Conservation (phyloP, 768 basidiomycete species). For the Lentinula raphanica region DNA sequence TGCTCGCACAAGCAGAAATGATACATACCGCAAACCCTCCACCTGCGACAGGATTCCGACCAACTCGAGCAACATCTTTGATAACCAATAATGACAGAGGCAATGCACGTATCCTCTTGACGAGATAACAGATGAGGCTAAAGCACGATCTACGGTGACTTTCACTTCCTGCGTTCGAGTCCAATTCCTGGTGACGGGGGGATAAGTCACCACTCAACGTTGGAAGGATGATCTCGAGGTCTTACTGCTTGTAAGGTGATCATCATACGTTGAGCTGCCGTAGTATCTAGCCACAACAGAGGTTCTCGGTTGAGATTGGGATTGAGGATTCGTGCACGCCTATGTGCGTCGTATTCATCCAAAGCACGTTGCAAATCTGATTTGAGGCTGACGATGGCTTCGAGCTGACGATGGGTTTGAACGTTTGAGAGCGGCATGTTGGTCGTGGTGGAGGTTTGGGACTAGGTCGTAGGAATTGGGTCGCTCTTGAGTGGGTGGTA, state of each 20-base stretch:
- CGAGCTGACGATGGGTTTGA: neutral
- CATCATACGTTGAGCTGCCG: neutral
- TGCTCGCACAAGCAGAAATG: neutral
- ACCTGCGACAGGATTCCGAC: neutral
- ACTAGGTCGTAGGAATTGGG: no score
- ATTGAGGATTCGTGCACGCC: neutral
- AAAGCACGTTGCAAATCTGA: neutral
- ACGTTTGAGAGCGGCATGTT: no score
- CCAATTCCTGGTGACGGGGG: neutral
- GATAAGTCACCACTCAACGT: neutral
- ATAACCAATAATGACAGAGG: neutral
- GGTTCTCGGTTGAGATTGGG: neutral
- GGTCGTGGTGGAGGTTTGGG: no score
- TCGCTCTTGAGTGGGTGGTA: no score
- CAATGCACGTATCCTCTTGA: neutral
- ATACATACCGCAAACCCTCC: slow-evolving; percentile 5
- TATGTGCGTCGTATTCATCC: neutral
- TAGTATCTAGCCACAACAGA: neutral
- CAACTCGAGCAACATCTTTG: neutral
- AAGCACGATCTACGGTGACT: neutral
- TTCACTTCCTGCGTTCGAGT: neutral
- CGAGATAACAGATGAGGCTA: neutral
- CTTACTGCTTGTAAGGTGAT: neutral
- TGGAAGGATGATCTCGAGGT: neutral
- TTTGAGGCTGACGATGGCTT: neutral